Conservation (phyloP, 116 monocot species). For the Trichopus zeylanicus region DNA sequence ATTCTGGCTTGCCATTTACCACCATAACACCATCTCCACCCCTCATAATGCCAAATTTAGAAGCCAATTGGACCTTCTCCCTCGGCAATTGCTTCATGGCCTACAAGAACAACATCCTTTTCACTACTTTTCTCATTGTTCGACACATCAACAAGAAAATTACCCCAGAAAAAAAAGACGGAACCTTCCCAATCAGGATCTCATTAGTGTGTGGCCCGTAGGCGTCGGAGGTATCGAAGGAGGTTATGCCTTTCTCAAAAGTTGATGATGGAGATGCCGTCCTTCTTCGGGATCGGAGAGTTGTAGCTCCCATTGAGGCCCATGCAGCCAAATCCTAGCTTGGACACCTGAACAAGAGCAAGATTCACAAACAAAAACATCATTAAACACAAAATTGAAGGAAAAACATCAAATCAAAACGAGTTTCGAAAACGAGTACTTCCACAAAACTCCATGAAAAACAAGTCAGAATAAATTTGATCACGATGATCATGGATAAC, state of each 20-base stretch:
- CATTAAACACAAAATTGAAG: not conserved
- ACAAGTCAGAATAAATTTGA: not conserved
- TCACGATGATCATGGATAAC: not conserved
- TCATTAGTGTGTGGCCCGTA: conserved; percentile 12
- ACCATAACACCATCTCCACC: not conserved
- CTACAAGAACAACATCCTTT: conserved; percentile 4
- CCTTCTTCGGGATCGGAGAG: not conserved
- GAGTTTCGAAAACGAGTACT: too few species aligned
- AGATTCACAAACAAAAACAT: not conserved
- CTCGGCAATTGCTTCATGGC: conserved; percentile 4
- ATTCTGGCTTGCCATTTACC: conserved; percentile 21
- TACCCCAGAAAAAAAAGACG: not conserved
- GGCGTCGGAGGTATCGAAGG: conserved; percentile 10
- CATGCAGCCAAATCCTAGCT: conserved; percentile 29
- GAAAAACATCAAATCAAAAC: not conserved
- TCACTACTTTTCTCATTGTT: not conserved
- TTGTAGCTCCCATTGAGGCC: conserved; percentile 7
- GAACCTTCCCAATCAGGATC: conserved; percentile 8
- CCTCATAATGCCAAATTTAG: not conserved
- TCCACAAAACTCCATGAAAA: too few species aligned
- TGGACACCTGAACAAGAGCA: conserved; percentile 10
- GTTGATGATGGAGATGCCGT: conserved; percentile 8
- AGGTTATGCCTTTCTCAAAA: conserved; percentile 6
- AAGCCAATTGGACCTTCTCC: not conserved
- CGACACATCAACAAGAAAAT: not conserved